These are phyloP conservation scores for Vitis amurensis DNA, from an alignment of 164 flowering plant genomes.

Conservation along the genomic window DNA sequence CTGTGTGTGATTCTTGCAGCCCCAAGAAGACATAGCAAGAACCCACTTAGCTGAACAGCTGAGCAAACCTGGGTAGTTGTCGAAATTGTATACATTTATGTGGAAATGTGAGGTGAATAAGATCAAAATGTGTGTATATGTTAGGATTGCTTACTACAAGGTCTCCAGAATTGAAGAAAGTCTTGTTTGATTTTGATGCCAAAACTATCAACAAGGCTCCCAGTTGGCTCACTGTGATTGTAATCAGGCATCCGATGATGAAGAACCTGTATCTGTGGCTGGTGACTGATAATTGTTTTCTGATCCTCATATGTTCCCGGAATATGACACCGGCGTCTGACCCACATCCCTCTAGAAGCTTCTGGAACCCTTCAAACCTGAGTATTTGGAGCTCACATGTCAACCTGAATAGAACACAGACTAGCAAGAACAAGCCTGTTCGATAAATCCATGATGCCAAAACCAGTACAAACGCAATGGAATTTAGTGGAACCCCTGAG, in stretches of 20 bases:
- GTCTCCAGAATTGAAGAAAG: slow-evolving; percentile 76
- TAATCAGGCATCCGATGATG: slow-evolving; percentile 49
- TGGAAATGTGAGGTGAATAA: too few relatives aligned
- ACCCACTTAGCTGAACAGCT: slow-evolving; percentile 69
- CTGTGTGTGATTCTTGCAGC: slow-evolving; percentile 89
- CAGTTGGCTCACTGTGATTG: slow-evolving; percentile 65
- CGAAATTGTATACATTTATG: too few relatives aligned
- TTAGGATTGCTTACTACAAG: slow-evolving; percentile 55
- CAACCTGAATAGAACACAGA: slow-evolving; percentile 66
- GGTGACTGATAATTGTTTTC: slow-evolving; percentile 55
- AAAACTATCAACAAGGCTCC: slow-evolving; percentile 58
- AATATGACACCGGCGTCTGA: slow-evolving; percentile 47
- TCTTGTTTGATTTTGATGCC: slow-evolving; percentile 47
- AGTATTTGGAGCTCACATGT: slow-evolving; percentile 79
- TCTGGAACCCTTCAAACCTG: slow-evolving; percentile 60
- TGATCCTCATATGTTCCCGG: slow-evolving; percentile 63
- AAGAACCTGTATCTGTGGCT: slow-evolving; percentile 80
- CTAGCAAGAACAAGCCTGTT: slow-evolving; percentile 62
- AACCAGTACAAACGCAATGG: slow-evolving; percentile 38
- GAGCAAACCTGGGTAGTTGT: slow-evolving; percentile 59
- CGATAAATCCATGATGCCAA: slow-evolving; percentile 75
- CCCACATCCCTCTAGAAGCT: slow-evolving; percentile 50
- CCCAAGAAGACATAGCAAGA: slow-evolving; percentile 64
- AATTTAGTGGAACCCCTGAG: slow-evolving; percentile 26
- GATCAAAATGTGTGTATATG: neutral